Evolutionary conservation across 176 grass and related monocot genomes (phyloP).

Genomic region (Phyllostachys edulis): DNA sequence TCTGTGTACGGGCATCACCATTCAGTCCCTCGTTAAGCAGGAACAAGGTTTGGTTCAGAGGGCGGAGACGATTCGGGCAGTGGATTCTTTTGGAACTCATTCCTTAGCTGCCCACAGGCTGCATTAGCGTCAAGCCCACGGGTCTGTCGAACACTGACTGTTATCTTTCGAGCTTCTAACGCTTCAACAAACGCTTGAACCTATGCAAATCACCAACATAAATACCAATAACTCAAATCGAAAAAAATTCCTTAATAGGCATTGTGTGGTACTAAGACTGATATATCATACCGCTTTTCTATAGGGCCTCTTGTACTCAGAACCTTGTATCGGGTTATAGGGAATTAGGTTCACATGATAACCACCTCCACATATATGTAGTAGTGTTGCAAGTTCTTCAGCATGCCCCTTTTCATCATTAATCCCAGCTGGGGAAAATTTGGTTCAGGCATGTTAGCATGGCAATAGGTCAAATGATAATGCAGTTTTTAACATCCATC

Average conservation of each 20-base stretch:
- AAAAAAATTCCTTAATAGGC: neutral
- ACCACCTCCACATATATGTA: slow-evolving; percentile 59
- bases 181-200: slow-evolving; percentile 67
- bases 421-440: slow-evolving; percentile 58
- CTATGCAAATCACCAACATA: slow-evolving; percentile 17
- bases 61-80: slow-evolving; percentile 32
- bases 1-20: neutral
- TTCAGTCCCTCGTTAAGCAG: slow-evolving; percentile 26
- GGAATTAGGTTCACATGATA: slow-evolving; percentile 97
- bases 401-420: slow-evolving; percentile 80
- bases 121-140: slow-evolving; percentile 93
- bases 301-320: slow-evolving; percentile 91
- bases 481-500: neutral
- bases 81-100: slow-evolving; percentile 84
- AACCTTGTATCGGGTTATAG: slow-evolving; percentile 89
- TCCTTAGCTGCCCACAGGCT: slow-evolving; percentile 89
- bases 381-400: slow-evolving; percentile 62
- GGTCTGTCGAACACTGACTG: slow-evolving; percentile 74
- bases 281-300: slow-evolving; percentile 68
- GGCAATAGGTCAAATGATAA: neutral
- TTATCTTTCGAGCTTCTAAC: slow-evolving; percentile 72
- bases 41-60: slow-evolving; percentile 33
- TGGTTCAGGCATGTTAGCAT: neutral
- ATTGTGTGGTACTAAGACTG: neutral
- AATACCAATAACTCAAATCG: neutral